Percentiles rank a stretch among this genome's conserved stretches.
Conservation (phyloP, 73 alveolate genomes). For the Tetrahymena thermophila region DNA sequence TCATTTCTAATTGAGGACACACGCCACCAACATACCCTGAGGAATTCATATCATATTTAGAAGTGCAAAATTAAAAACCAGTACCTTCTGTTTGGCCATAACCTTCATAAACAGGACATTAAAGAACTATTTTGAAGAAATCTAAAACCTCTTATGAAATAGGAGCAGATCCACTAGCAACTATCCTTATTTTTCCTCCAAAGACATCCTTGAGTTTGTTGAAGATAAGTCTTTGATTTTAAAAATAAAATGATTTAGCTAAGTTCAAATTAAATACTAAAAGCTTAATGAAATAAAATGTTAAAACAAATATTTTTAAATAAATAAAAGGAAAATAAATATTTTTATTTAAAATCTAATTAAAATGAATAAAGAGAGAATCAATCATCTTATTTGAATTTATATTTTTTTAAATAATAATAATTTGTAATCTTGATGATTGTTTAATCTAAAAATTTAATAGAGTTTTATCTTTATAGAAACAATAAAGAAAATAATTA, state of each 20-base stretch:
- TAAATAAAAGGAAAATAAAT: no score
- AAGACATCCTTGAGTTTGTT: conserved; percentile 59
- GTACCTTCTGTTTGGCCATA: conserved; percentile 92
- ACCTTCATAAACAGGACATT: conserved; percentile 75
- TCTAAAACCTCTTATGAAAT: conserved; percentile 64
- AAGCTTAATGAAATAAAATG: no score
- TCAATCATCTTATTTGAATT: no score
- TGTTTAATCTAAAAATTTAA: no score
- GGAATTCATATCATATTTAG: conserved; percentile 51
- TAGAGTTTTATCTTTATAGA: not conserved
- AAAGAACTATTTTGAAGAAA: conserved; percentile 59
- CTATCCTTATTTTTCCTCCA: conserved; percentile 82
- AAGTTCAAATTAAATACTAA: not conserved
- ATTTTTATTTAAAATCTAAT: no score
- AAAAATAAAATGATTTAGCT: conserved; percentile 34
- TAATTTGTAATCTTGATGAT: no score
- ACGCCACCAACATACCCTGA: conserved; percentile 79
- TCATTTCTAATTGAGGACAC: conserved; percentile 52
- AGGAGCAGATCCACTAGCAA: conserved; percentile 86
- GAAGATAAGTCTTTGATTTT: conserved; percentile 55
- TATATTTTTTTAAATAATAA: no score
- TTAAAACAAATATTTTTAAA: no score
- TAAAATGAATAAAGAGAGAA: no score
- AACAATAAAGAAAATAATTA: no score
- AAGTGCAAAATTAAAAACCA: conserved; percentile 65